These are phyloP conservation scores for Halenospora varia DNA, from an alignment of 495 filamentous ascomycete species.

Conservation along the genomic window DNA sequence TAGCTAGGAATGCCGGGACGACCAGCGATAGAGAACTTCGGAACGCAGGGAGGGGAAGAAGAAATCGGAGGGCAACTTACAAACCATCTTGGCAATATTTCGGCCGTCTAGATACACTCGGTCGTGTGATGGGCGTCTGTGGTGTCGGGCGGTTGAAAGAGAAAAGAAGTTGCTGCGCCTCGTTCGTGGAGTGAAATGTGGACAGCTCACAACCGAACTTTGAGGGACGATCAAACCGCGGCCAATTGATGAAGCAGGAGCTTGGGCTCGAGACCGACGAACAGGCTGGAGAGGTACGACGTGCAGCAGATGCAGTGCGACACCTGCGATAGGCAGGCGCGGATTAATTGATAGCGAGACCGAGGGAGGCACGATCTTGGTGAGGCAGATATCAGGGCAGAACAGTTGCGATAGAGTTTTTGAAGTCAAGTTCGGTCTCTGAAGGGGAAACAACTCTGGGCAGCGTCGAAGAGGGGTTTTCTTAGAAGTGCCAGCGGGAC, in stretches of 20 bases:
- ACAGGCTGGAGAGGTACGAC: not conserved
- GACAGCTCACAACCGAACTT: not conserved
- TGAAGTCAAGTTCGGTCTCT: no score
- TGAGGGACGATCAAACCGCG: not conserved
- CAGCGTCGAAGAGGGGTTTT: no score
- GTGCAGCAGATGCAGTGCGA: not conserved
- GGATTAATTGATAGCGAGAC: no score
- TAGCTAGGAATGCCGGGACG: not conserved
- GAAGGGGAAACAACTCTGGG: no score
- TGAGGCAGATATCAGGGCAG: no score
- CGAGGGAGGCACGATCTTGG: no score
- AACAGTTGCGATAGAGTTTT: no score
- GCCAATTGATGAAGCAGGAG: not conserved
- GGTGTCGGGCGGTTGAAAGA: not conserved
- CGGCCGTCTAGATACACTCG: not conserved
- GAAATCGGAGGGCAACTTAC: conserved; percentile 19
- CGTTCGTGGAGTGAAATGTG: not conserved
- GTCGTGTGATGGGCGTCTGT: not conserved
- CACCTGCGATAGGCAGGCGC: no score
- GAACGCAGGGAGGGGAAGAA: not conserved
- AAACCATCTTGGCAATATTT: conserved; percentile 19
- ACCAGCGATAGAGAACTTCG: not conserved
- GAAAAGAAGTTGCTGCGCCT: conserved; percentile 21
- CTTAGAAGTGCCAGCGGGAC: no score
- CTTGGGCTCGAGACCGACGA: not conserved